Evolutionary conservation across 352 stramenopile genomes (phyloP), one percentile per base, ranked within the genome.

Genomic region (Blastocystis sp.): DNA sequence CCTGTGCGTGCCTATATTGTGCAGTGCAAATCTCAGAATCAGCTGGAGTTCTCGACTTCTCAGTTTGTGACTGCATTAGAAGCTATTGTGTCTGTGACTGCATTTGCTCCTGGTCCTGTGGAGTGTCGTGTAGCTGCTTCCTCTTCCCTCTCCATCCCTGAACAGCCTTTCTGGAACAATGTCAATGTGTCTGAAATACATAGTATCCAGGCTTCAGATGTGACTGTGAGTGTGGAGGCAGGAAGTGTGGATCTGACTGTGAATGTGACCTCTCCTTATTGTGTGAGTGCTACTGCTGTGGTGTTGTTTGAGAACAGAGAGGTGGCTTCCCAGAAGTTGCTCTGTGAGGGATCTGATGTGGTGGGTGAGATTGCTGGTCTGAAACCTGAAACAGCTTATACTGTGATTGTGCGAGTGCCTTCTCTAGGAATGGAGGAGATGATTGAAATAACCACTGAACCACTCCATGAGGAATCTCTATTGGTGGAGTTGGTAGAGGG

Each of bases 111-210:
- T 21, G 69, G 69, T 59, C 69, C 69, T 5, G 49, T 80, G 46
- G 19, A 37, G 21, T 80, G 69, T 37, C 69, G 69, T 6, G 69
- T 63, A 52, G 69, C 69, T 37, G 69, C 69, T 0, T 27, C 56
- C n/a, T 86, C 37, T 7, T 29, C 69, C 6, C 21, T 42, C 12
- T 14, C 11, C 24, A 29, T 16, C 5, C 27, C n/a, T 24, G 14
- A 46, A 42, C n/a, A n/a, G 43, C 46, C 7, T 4, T n/a, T 5
- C 7, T 80, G 69, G 69, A 32, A 52, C 42, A 27, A 58, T 46
- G 69, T 42, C 46, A 65, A 24, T 14, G 46, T 80, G 35, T 21
- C 39, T 12, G 42, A n/a, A 52, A n/a, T 80, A 12, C 69, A 80
- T 37, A 39, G 16, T 1, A 21, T 61, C 4, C 7, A 46, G 21